These are phyloP conservation scores for Hypomontagnella submonticulosa DNA, from an alignment of 495 filamentous ascomycete species.

Conservation along the genomic window DNA sequence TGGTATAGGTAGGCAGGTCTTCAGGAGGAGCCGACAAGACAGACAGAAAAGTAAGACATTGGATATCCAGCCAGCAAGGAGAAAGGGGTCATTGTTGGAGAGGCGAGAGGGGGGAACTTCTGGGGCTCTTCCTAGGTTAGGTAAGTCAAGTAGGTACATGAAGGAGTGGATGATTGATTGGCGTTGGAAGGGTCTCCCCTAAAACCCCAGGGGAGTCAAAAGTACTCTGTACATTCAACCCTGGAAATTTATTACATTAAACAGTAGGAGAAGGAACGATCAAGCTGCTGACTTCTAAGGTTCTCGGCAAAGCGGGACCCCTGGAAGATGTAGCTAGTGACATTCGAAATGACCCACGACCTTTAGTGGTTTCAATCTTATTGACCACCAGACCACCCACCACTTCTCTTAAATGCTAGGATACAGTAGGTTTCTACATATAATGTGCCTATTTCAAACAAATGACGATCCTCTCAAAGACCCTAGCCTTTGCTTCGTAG, in stretches of 20 bases:
- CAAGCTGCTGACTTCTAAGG: neutral
- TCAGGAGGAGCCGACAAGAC: slow-evolving; percentile 25
- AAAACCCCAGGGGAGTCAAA: slow-evolving; percentile 25
- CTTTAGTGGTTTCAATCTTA: slow-evolving; percentile 33
- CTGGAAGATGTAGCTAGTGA: slow-evolving; percentile 24
- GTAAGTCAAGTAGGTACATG: slow-evolving; percentile 5
- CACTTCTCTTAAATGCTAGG: slow-evolving; percentile 23
- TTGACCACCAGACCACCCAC: slow-evolving; percentile 13
- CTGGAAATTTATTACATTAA: too few species aligned
- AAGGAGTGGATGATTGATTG: slow-evolving; percentile 36
- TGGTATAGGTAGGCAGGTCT: slow-evolving; percentile 9
- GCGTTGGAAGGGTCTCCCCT: slow-evolving; percentile 42
- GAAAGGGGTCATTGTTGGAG: slow-evolving; percentile 25
- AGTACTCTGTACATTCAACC: slow-evolving; percentile 24
- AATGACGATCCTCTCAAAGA: slow-evolving; percentile 33
- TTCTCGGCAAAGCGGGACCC: slow-evolving; percentile 28
- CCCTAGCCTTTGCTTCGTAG: slow-evolving; percentile 5
- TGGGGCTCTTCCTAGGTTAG: neutral
- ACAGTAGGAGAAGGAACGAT: neutral
- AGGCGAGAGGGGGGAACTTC: slow-evolving; percentile 1
- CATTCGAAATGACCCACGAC: slow-evolving; percentile 12
- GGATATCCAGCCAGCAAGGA: slow-evolving; percentile 38
- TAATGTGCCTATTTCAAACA: slow-evolving; percentile 23
- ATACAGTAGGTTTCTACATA: too few species aligned
- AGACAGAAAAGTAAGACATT: slow-evolving; percentile 36